phyloP scores from a whole-genome alignment of 192 early-diverging fungal genomes.

The Linnemannia exigua region DNA sequence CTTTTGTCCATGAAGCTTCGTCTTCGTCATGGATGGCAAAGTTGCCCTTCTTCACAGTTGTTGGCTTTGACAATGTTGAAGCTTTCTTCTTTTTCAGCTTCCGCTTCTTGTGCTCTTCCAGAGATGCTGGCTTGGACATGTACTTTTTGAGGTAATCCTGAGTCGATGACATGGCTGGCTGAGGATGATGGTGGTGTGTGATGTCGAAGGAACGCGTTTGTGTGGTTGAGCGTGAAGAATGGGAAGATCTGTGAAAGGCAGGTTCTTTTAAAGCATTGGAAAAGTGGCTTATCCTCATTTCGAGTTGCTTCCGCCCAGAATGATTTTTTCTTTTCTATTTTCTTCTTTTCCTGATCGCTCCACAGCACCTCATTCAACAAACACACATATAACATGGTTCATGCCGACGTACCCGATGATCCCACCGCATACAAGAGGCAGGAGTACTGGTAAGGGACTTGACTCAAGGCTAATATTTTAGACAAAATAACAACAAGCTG shows the following conservation, averaged over 20 bases:
- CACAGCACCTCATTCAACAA: neutral
- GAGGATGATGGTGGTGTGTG: neutral
- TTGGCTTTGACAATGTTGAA: slow-evolving; percentile 7
- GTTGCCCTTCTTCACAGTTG: slow-evolving; percentile 33
- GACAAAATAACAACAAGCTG: neutral
- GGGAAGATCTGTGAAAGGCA: neutral
- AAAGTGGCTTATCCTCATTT: neutral
- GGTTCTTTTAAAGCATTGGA: neutral
- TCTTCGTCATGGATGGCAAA: slow-evolving; percentile 58
- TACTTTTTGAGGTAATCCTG: slow-evolving; percentile 57
- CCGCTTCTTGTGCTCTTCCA: slow-evolving; percentile 42
- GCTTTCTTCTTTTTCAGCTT: slow-evolving; percentile 39
- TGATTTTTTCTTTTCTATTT: slow-evolving; percentile 1
- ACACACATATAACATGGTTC: slow-evolving; percentile 26
- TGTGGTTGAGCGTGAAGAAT: neutral
- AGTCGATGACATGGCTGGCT: slow-evolving; percentile 38
- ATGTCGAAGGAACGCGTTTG: neutral
- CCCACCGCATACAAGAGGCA: slow-evolving; percentile 80
- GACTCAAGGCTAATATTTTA: slow-evolving; percentile 34
- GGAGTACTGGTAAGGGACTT: slow-evolving; percentile 83
- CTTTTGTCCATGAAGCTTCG: slow-evolving; percentile 43
- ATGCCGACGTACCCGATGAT: slow-evolving; percentile 69
- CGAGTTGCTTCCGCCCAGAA: neutral
- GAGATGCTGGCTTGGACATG: slow-evolving; percentile 48
- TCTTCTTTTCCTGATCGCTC: slow-evolving; percentile 4